These are phyloP conservation scores for Lecanicillium sp. DNA, from an alignment of 2,329 filamentous ascomycete species.

Conservation along the genomic window DNA sequence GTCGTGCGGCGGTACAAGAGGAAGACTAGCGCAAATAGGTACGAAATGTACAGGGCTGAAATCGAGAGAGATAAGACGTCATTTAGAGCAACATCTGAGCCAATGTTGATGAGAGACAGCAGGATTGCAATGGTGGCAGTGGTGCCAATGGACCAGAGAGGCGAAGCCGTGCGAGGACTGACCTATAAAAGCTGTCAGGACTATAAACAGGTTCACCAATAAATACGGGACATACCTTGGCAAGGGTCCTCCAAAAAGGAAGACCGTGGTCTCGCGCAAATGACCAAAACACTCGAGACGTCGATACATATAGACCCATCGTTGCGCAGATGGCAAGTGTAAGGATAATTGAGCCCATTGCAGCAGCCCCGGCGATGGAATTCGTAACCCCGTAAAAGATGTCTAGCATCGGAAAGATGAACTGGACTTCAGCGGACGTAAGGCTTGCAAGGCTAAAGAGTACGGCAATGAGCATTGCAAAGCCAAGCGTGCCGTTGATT, in stretches of 20 bases:
- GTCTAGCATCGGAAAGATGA: slow-evolving; percentile 50
- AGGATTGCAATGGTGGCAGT: slow-evolving; percentile 19
- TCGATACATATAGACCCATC: slow-evolving; percentile 46
- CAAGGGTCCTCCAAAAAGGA: slow-evolving; percentile 19
- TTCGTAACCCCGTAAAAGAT: slow-evolving; percentile 44
- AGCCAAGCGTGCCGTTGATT: slow-evolving; percentile 43
- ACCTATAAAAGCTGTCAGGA: not conserved
- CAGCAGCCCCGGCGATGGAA: slow-evolving; percentile 36
- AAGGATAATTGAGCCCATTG: slow-evolving; percentile 41
- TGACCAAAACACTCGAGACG: slow-evolving; percentile 48
- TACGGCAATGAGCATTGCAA: slow-evolving; percentile 44
- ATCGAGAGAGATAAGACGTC: slow-evolving; percentile 20
- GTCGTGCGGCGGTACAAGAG: slow-evolving; percentile 21
- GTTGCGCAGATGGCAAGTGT: slow-evolving; percentile 39
- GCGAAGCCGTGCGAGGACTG: slow-evolving; percentile 16
- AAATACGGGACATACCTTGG: slow-evolving; percentile 12
- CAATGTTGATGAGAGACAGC: slow-evolving; percentile 23
- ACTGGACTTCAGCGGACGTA: slow-evolving; percentile 30
- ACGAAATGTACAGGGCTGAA: slow-evolving; percentile 21
- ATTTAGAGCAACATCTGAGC: slow-evolving; percentile 19
- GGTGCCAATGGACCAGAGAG: slow-evolving; percentile 16
- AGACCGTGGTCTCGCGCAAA: slow-evolving; percentile 30
- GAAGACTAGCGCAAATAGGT: slow-evolving; percentile 18
- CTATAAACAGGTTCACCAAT: no score
- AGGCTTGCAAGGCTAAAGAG: slow-evolving; percentile 45